phyloP scores from a whole-genome alignment of 176 grass and related monocot species.

The Neostapfia colusana region DNA sequence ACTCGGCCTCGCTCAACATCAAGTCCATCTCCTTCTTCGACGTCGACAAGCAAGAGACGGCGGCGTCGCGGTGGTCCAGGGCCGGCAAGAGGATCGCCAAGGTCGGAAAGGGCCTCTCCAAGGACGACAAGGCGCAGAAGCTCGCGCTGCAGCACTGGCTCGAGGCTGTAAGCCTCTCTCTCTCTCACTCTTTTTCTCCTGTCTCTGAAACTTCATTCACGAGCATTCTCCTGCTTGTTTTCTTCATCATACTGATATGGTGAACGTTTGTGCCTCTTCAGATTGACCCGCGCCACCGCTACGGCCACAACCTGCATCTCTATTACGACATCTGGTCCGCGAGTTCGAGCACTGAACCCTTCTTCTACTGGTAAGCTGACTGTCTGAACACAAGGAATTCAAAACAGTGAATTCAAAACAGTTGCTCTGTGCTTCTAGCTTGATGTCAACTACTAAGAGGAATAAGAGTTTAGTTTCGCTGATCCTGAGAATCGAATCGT shows the following conservation, averaged over 20 bases:
- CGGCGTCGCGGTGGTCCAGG: slow-evolving; percentile 75
- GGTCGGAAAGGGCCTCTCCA: slow-evolving; percentile 92
- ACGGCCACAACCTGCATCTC: slow-evolving; percentile 91
- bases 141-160: slow-evolving; percentile 94
- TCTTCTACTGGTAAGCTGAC: slow-evolving; percentile 83
- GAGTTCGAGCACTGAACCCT: slow-evolving; percentile 81
- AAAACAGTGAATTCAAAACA: too few species aligned
- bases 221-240: too few species aligned
- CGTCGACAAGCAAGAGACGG: slow-evolving; percentile 67
- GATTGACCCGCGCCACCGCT: slow-evolving; percentile 97
- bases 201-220: neutral
- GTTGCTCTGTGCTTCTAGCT: neutral
- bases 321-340: slow-evolving; percentile 91
- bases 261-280: slow-evolving; percentile 14
- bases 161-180: slow-evolving; percentile 60
- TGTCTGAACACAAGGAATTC: neutral
- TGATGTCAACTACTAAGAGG: too few species aligned
- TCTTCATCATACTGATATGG: neutral
- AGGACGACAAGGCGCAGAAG: slow-evolving; percentile 91
- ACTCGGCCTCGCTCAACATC: slow-evolving; percentile 61
- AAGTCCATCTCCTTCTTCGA: slow-evolving; percentile 91
- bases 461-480: too few species aligned
- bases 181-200: neutral
- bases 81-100: slow-evolving; percentile 69
- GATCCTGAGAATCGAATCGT: neutral